Evolutionary conservation across 2,329 filamentous ascomycete genomes (phyloP).

Genomic region (Grosmannia serpens): DNA sequence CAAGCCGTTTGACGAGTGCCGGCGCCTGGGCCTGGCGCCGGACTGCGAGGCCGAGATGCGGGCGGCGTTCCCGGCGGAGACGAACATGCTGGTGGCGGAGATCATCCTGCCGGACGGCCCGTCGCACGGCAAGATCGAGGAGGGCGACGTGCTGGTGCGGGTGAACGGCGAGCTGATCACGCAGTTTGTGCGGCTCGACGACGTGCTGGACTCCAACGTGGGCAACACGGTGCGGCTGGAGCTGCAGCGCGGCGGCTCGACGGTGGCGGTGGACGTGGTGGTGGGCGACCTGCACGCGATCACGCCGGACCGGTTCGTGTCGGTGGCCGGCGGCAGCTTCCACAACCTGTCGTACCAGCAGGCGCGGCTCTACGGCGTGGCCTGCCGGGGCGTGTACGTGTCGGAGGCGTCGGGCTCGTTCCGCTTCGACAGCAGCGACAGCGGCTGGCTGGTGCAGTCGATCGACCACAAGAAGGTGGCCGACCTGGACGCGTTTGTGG

Average conservation of each 20-base stretch:
- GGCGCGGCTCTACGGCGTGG: constrained; percentile 87
- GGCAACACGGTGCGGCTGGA: constrained; percentile 66
- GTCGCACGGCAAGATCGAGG: constrained; percentile 74
- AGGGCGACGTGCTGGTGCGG: constrained; percentile 87
- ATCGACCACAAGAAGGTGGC: constrained; percentile 87
- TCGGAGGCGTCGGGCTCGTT: constrained; percentile 94
- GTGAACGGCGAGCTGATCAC: constrained; percentile 90
- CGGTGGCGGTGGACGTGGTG: constrained; percentile 71
- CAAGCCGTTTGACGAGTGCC: constrained; percentile 95
- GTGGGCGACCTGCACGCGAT: constrained; percentile 90
- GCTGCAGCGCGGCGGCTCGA: constrained; percentile 78
- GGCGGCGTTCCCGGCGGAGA: constrained; percentile 78
- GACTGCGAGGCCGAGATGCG: constrained; percentile 81
- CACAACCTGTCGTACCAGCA: constrained; percentile 96
- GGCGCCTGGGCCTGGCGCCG: constrained; percentile 71
- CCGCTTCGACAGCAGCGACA: constrained; percentile 80
- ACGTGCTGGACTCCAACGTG: constrained; percentile 82
- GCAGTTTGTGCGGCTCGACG: constrained; percentile 84
- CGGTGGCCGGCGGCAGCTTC: constrained; percentile 87
- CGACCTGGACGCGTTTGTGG: constrained; percentile 76
- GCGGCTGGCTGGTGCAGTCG: constrained; percentile 87
- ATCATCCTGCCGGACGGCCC: constrained; percentile 88
- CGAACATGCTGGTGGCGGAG: constrained; percentile 93
- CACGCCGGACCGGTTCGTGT: constrained; percentile 90
- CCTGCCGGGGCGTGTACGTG: constrained; percentile 84